Conservation (phyloP, 2,329 filamentous ascomycete genomes). For the Colletotrichum sp. region DNA sequence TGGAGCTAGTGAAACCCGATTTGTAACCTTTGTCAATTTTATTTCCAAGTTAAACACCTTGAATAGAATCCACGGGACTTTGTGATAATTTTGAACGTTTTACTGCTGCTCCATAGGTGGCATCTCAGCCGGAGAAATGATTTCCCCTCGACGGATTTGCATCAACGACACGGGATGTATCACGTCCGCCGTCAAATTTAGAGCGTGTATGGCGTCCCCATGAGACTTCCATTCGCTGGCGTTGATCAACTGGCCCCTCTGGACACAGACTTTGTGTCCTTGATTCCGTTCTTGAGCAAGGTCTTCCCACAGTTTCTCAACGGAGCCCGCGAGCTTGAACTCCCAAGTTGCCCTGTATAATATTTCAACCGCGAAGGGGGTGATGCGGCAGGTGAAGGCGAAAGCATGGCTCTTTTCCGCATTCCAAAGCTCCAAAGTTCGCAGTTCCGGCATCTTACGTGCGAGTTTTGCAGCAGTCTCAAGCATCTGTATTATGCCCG, state of each 20-base stretch:
- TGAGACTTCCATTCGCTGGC: not conserved
- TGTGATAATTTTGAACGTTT: not conserved
- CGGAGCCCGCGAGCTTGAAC: not conserved
- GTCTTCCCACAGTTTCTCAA: not conserved
- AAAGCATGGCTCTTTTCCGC: not conserved
- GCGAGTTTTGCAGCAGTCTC: not conserved
- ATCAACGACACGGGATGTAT: not conserved
- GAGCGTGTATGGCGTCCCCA: not conserved
- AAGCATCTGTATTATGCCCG: not conserved
- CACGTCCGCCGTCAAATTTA: not conserved
- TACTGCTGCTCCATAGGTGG: not conserved
- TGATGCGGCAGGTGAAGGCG: not conserved
- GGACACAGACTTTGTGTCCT: not conserved
- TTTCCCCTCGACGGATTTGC: not conserved
- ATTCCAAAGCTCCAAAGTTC: not conserved
- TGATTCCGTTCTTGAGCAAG: not conserved
- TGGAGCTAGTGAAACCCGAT: not conserved
- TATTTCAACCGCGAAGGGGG: not conserved
- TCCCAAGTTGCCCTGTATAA: not conserved
- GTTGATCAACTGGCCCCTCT: not conserved
- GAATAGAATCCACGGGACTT: not conserved
- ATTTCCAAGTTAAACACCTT: not conserved
- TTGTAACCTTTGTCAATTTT: not conserved
- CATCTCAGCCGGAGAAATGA: not conserved
- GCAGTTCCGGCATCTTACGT: not conserved